These are phyloP conservation scores for Paramecium primaurelia DNA, from an alignment of 73 alveolate species.

Conservation along the genomic window DNA sequence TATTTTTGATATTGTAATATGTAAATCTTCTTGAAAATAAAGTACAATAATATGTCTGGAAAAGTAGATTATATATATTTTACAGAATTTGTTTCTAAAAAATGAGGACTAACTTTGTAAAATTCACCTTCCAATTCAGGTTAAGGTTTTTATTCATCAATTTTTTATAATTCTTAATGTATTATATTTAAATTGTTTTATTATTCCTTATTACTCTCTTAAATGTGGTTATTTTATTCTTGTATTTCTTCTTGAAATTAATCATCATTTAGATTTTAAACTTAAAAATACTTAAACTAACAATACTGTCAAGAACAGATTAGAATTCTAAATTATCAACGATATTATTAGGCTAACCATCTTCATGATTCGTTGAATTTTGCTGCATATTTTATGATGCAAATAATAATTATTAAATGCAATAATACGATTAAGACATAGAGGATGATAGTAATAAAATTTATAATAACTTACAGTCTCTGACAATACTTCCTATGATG, in stretches of 20 bases:
- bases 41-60: slow-evolving; percentile 44
- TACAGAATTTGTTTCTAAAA: slow-evolving; percentile 39
- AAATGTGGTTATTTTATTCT: background rate
- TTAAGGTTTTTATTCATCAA: background rate
- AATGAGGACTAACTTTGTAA: slow-evolving; percentile 43
- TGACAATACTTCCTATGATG: slow-evolving; percentile 29
- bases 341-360: background rate
- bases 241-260: background rate
- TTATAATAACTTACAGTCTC: background rate
- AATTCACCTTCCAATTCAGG: background rate
- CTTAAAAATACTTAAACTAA: background rate
- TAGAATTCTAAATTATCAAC: background rate
- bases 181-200: background rate
- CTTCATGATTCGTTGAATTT: background rate
- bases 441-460: slow-evolving; percentile 12
- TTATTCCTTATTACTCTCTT: background rate
- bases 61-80: background rate
- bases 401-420: background rate
- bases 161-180: background rate
- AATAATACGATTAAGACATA: slow-evolving; percentile 1
- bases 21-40: background rate
- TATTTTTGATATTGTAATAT: background rate
- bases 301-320: slow-evolving; percentile 12
- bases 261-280: background rate
- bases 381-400: background rate